Evolutionary conservation across 2,329 filamentous ascomycete genomes (phyloP).

Genomic region (Bipolaris cookei): DNA sequence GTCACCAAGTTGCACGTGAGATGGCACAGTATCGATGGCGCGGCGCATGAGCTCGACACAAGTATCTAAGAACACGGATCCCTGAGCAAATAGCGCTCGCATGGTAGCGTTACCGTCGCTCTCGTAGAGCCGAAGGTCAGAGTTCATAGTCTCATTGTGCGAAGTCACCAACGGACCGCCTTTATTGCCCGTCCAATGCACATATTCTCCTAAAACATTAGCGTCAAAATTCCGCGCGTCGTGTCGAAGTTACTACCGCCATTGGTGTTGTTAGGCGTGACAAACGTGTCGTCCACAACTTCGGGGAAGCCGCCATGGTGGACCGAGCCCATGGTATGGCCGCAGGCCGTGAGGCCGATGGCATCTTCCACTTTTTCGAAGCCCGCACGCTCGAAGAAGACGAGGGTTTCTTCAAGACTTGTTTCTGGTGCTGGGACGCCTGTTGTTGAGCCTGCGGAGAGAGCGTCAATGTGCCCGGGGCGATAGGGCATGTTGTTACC

Average conservation of each 20-base stretch:
- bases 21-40: conserved; percentile 16
- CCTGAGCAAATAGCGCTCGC: conserved; percentile 18
- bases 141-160: conserved; percentile 30
- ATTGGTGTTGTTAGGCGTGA: conserved; percentile 26
- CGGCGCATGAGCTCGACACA: conserved; percentile 14
- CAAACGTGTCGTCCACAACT: conserved; percentile 30
- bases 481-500: conserved; percentile 31
- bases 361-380: conserved; percentile 30
- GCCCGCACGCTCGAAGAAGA: conserved; percentile 33
- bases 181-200: conserved; percentile 31
- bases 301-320: conserved; percentile 36
- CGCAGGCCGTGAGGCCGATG: conserved; percentile 38
- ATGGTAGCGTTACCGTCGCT: conserved; percentile 37
- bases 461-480: conserved; percentile 36
- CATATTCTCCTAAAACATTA: conserved; percentile 35
- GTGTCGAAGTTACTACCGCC: conserved; percentile 36
- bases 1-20: conserved; percentile 2
- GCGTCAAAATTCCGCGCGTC: conserved; percentile 36
- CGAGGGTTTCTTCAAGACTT: conserved; percentile 26
- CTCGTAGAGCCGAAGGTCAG: conserved; percentile 37
- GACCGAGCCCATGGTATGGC: conserved; percentile 39
- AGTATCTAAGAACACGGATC: neutral
- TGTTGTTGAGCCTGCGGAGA: conserved; percentile 19
- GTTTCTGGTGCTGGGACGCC: conserved; percentile 39
- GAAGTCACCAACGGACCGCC: conserved; percentile 34